A percentile compares a stretch with the other conserved stretches of the same genome.
Conservation (phyloP, 1,284 basidiomycete genomes). For the Hemileia vastatrix region DNA sequence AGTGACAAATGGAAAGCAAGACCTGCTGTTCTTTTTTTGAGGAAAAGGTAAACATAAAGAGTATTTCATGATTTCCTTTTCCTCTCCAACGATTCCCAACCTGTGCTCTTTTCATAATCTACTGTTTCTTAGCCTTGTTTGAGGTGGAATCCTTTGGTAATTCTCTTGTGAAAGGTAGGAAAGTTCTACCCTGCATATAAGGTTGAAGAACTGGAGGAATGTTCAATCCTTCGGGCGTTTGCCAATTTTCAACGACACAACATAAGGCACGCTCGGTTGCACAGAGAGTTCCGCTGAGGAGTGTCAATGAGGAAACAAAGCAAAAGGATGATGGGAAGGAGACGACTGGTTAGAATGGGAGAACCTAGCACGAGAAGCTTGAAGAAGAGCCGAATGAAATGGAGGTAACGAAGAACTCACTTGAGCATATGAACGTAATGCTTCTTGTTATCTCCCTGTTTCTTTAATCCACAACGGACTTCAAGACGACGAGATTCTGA, state of each 20-base stretch:
- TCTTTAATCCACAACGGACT: slow-evolving; percentile 76
- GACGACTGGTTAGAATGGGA: not conserved
- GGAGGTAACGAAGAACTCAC: too few relatives aligned
- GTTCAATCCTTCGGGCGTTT: slow-evolving; percentile 79
- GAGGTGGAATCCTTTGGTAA: slow-evolving; percentile 58
- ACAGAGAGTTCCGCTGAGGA: slow-evolving; percentile 66
- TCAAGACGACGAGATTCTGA: slow-evolving; percentile 79
- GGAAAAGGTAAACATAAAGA: too few relatives aligned
- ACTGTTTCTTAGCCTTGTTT: slow-evolving; percentile 58
- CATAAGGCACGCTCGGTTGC: slow-evolving; percentile 92
- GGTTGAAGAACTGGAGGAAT: slow-evolving; percentile 81
- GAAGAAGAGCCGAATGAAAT: not conserved
- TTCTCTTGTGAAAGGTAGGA: slow-evolving; percentile 76
- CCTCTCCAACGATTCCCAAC: too few relatives aligned
- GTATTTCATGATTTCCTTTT: too few relatives aligned
- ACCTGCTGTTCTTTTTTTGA: too few relatives aligned
- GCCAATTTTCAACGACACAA: slow-evolving; percentile 94
- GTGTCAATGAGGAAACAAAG: not conserved
- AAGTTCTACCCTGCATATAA: slow-evolving; percentile 92
- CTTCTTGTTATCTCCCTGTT: slow-evolving; percentile 72
- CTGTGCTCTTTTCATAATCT: too few relatives aligned
- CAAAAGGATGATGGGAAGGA: not conserved
- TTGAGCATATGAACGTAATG: slow-evolving; percentile 95
- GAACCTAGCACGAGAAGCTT: too few relatives aligned
- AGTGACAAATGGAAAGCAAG: too few relatives aligned